Conservation (phyloP, 352 stramenopile genomes). For the Globisporangium canariense region DNA sequence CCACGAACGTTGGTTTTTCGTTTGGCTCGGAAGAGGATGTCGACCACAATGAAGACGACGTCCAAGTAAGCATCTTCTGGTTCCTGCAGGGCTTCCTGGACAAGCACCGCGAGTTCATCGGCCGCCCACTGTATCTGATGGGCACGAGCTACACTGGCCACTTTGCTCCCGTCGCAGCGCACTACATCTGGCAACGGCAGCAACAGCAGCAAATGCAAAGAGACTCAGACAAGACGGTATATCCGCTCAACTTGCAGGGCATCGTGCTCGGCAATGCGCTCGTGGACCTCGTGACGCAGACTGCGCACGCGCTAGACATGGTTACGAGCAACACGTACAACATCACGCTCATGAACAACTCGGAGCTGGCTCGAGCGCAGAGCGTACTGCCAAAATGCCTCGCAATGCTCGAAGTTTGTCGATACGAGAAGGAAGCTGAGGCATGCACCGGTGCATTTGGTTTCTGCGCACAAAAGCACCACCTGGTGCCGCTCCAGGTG, state of each 20-base stretch:
- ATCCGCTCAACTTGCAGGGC: not conserved
- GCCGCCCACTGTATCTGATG: not conserved
- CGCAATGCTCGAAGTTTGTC: not conserved
- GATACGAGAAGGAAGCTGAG: no score
- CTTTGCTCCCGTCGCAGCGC: not conserved
- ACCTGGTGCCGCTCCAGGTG: not conserved
- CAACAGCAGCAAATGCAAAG: no score
- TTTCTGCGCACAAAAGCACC: not conserved
- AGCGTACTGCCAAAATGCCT: not conserved
- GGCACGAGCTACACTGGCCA: not conserved
- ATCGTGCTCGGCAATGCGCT: not conserved
- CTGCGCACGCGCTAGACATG: not conserved
- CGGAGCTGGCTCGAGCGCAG: not conserved
- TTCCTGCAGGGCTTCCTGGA: not conserved
- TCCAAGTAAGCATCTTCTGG: not conserved
- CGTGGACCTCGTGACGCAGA: not conserved
- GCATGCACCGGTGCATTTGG: not conserved
- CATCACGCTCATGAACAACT: not conserved
- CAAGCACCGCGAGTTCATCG: not conserved
- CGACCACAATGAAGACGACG: not conserved
- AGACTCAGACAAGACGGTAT: not conserved
- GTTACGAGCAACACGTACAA: not conserved
- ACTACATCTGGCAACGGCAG: not conserved
- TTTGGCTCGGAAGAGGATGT: not conserved
- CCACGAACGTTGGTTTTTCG: not conserved